These are phyloP conservation scores for Carex sylvatica DNA, from an alignment of 202 grass and related monocot species.

Conservation along the genomic window DNA sequence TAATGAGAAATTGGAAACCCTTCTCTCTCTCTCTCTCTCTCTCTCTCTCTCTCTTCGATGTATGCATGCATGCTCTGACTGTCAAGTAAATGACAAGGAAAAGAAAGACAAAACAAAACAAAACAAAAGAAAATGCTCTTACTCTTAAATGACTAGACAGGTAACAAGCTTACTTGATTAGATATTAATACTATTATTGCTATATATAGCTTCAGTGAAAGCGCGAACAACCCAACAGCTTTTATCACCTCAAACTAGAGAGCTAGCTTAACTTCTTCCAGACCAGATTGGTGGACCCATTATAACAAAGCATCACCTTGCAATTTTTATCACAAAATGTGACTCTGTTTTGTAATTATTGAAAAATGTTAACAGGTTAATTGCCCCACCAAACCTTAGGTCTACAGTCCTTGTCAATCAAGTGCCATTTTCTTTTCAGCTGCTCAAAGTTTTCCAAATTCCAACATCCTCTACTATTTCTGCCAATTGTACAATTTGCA, in stretches of 20 bases:
- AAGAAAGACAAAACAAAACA: no score
- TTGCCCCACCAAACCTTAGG: slow-evolving; percentile 44
- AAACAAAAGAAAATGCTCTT: no score
- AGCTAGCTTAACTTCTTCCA: not conserved
- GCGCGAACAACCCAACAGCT: not conserved
- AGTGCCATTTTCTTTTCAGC: slow-evolving; percentile 36
- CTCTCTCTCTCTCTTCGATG: no score
- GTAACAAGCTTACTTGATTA: not conserved
- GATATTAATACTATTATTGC: not conserved
- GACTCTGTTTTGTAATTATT: not conserved
- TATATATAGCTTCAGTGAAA: not conserved
- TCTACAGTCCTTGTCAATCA: slow-evolving; percentile 34
- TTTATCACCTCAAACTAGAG: not conserved
- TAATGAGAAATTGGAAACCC: no score
- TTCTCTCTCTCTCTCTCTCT: no score
- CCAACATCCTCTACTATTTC: slow-evolving; percentile 5
- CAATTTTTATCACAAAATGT: not conserved
- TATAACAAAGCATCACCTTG: not conserved
- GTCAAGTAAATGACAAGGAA: no score
- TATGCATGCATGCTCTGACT: no score
- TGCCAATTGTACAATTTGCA: not conserved
- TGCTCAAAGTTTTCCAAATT: slow-evolving; percentile 42
- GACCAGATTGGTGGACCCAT: not conserved
- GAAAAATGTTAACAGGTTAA: not conserved
- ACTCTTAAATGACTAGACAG: not conserved